Base-by-base conservation (phyloP, 148 eudicot genomes). In the Mesembryanthemum crystallinum region DNA sequence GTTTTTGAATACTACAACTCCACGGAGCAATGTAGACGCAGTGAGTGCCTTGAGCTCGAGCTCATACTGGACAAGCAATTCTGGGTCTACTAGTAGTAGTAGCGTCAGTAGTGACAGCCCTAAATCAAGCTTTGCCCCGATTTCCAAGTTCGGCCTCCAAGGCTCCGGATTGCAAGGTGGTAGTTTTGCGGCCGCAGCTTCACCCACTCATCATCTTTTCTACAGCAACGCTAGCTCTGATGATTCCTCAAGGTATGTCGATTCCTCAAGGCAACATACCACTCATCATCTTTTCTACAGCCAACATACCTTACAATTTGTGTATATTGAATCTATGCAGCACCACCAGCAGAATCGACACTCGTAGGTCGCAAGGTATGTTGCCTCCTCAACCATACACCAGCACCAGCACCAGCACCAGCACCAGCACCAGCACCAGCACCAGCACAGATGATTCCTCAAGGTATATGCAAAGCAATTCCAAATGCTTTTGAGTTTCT, bases 191-290 rank as follows among this genome's bases (percentile, higher is more conserved):
- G 39, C 45, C 20, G 9, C 58, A 49, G 71, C 63, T 11, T 71
- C 43, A 60, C 66, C 72, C 30, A 76, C 76, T 13, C 21, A 33
- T 12, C 79, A 43, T 58, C 61, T 10, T 45, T 45, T 69, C 5
- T 39, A 33, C 25, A 74, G 55, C 39, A 47, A 17, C 35, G 33
- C 42, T 12, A 71, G 63, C 68, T 28, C 62, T 8, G 79, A 82
- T 8, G 57, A 76, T 55, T 23, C 15, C 59, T 43, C 67, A n/a
- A 71, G 83, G 83, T 76, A 71, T n/a, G n/a, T n/a, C n/a, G n/a
- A n/a, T n/a, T n/a, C n/a, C n/a, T n/a, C n/a, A n/a, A n/a, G n/a
- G n/a, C n/a, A n/a, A n/a, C n/a, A n/a, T n/a, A n/a, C n/a, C n/a
- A n/a, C n/a, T n/a, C n/a, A n/a, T n/a, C n/a, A n/a, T n/a, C n/a